Base-by-base conservation (phyloP, 495 filamentous ascomycete species). In the Apiosordaria backusii region DNA sequence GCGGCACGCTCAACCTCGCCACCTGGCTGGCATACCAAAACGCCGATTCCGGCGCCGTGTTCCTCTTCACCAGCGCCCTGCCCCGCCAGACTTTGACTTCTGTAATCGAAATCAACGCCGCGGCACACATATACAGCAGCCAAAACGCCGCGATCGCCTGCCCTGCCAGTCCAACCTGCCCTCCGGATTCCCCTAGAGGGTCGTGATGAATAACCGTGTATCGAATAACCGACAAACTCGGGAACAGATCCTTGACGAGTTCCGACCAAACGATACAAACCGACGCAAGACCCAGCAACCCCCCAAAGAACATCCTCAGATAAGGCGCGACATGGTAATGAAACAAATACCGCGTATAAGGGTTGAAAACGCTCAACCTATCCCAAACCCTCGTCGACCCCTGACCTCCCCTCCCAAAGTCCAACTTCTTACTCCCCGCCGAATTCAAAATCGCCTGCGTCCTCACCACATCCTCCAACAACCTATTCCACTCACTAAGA, bases 81-180 rank as follows among this genome's bases (percentile, higher is more conserved):
- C 94, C 93, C 61, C 95, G 89, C 95, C 95, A 99, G 27, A 97
- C 90, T 71, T 94, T 94, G 71, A 94, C 92, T 69, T 94, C 90
- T 52, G 87, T 89, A 68, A 99, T 86, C 45, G 92, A 92, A 63
- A 87, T 89, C 54, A 98, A 85, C 6, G 94, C 92, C 45, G 90
- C 90, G 52, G 88, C 82, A 66, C 80, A 83, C 94, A 98, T 97
- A 80, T 97, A 99, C 25, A 92, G 77, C 69, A 99, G 88, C 95
- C 95, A 99, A 29, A 87, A 79, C 10, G 91, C 89, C 10, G 94
- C 89, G 59, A 91, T 90, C 57, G 91, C 75, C 74, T 99, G 95
- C 35, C 92, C 90, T 10, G 88, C 88, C 68, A 97, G 90, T 15
- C 90, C 90, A 70, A 97, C 84, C 25, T 89, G 85, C 52, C 88